phyloP scores from a whole-genome alignment of 805 yeast species.

The Wickerhamiella australiensis region DNA sequence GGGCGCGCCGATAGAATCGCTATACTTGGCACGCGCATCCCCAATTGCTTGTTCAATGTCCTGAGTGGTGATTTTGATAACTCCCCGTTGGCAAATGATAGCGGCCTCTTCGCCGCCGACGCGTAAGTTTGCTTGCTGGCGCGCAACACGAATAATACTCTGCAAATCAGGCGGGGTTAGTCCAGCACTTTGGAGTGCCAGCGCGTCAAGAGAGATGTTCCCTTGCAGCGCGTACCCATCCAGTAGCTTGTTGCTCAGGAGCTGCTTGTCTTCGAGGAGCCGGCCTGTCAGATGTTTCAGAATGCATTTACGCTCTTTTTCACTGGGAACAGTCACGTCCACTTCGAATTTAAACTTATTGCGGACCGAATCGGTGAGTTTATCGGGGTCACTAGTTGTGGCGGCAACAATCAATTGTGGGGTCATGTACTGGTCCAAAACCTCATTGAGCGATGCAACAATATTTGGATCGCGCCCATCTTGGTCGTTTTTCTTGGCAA shows the following conservation, averaged over 20 bases:
- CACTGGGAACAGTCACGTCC: constrained; percentile 64
- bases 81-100: constrained; percentile 43
- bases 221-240: constrained; percentile 28
- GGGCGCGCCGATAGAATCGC: constrained; percentile 95
- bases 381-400: constrained; percentile 57
- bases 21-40: constrained; percentile 73
- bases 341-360: constrained; percentile 66
- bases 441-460: constrained; percentile 39
- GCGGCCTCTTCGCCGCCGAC: constrained; percentile 29
- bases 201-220: constrained; percentile 42
- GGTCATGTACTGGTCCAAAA: constrained; percentile 40
- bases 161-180: constrained; percentile 71
- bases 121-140: constrained; percentile 43
- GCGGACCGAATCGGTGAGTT: constrained; percentile 52
- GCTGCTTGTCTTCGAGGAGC: constrained; percentile 7
- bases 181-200: constrained; percentile 87
- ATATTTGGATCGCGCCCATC: constrained; percentile 36
- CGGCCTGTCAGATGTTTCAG: constrained; percentile 37
- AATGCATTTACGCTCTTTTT: constrained; percentile 55
- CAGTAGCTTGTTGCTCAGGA: constrained; percentile 13
- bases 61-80: constrained; percentile 39
- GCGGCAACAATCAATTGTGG: constrained; percentile 42
- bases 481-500: constrained; percentile 56
- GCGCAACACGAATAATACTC: constrained; percentile 58
- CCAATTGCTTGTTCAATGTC: constrained; percentile 63